Evolutionary conservation across 306 rosid genomes (phyloP).

Genomic region (Biancaea sappan): DNA sequence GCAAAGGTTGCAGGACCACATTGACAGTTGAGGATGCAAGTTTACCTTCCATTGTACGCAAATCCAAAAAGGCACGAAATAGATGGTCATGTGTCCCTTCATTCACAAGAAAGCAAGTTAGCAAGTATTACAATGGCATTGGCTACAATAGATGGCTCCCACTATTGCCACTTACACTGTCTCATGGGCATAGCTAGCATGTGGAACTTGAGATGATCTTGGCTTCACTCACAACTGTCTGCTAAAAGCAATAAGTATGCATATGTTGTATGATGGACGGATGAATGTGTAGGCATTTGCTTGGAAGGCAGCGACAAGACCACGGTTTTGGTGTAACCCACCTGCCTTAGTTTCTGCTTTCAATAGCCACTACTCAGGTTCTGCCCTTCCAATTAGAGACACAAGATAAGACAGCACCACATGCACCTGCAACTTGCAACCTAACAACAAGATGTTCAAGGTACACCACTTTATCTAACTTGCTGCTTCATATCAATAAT

Average conservation of each 20-base stretch:
- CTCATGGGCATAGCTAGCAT: too few relatives aligned
- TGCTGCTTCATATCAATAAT: constrained; percentile 11
- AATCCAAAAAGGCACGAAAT: constrained; percentile 29
- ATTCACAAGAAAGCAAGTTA: constrained; percentile 37
- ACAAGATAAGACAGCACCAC: constrained; percentile 43
- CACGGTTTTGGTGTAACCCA: constrained; percentile 44
- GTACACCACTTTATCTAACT: constrained; percentile 25
- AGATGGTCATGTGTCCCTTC: constrained; percentile 36
- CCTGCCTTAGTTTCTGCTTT: constrained; percentile 26
- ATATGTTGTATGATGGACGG: neutral
- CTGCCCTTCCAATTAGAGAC: constrained; percentile 42
- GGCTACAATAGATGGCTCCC: constrained; percentile 38
- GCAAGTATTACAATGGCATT: constrained; percentile 11
- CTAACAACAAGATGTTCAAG: constrained; percentile 36
- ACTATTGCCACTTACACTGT: constrained; percentile 16
- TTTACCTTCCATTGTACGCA: constrained; percentile 38
- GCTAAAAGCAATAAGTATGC: constrained; percentile 20
- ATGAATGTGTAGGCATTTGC: constrained; percentile 12
- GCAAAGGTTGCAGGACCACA: constrained; percentile 22
- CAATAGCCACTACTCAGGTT: constrained; percentile 23
- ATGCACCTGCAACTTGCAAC: constrained; percentile 42
- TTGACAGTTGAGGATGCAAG: neutral
- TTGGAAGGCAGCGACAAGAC: constrained; percentile 32
- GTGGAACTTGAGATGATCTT: constrained; percentile 23
- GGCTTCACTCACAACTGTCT: constrained; percentile 1